Percentiles rank a stretch among this genome's conserved stretches.
Conservation (phyloP, 805 yeast species). For the Zygosaccharomyces lentus region DNA sequence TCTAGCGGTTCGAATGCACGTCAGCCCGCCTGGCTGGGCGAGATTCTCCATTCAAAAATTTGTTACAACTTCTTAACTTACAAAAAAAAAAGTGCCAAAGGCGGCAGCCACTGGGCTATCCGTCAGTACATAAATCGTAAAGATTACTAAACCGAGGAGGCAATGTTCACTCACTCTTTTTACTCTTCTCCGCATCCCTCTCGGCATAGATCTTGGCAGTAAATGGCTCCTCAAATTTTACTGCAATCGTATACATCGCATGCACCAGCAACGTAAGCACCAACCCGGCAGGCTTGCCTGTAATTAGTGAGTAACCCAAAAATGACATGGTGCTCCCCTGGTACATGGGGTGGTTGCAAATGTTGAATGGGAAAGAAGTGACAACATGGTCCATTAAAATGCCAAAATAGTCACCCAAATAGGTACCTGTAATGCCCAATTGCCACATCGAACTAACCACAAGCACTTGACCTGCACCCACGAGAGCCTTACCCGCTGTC, state of each 20-base stretch:
- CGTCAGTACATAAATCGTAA: slow-evolving; percentile 3
- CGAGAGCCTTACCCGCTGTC: slow-evolving; percentile 50
- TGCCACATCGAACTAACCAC: slow-evolving; percentile 86
- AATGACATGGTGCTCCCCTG: slow-evolving; percentile 87
- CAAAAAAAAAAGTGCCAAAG: too few species aligned
- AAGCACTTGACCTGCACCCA: slow-evolving; percentile 70
- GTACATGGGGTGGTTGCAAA: slow-evolving; percentile 93
- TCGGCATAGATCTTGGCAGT: slow-evolving; percentile 87
- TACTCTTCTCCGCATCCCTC: slow-evolving; percentile 42
- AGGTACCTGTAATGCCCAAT: slow-evolving; percentile 93
- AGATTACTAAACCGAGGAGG: background rate
- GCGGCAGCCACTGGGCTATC: background rate
- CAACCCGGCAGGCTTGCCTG: slow-evolving; percentile 87
- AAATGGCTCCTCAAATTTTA: slow-evolving; percentile 91
- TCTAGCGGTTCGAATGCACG: too few species aligned
- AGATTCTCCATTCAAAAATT: too few species aligned
- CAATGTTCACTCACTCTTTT: slow-evolving; percentile 10
- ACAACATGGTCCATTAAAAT: slow-evolving; percentile 88
- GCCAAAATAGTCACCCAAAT: slow-evolving; percentile 95
- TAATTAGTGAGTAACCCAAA: slow-evolving; percentile 83
- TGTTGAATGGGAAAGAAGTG: slow-evolving; percentile 88
- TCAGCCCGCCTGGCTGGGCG: too few species aligned
- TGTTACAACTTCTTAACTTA: too few species aligned
- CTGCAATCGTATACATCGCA: slow-evolving; percentile 78
- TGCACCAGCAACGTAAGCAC: slow-evolving; percentile 67